Base-by-base conservation (phyloP, 768 basidiomycete species). In the Austroboletus eburneus region DNA sequence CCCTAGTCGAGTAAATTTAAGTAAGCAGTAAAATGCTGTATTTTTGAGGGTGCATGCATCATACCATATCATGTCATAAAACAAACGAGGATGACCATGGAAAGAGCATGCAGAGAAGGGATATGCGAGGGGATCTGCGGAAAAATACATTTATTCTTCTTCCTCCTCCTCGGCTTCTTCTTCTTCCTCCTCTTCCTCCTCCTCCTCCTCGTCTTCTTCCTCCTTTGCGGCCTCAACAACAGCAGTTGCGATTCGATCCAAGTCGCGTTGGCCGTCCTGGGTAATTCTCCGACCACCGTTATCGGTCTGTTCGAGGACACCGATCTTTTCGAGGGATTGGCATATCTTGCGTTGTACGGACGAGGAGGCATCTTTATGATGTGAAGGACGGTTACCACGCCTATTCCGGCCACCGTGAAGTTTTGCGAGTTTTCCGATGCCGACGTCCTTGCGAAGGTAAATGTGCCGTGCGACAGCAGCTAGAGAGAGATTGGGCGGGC, bases 381-480 rank as follows among this genome's bases (percentile, higher is more conserved):
- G 93, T 53, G 91, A 91, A 40, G 95, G 93, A 58, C 96, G 87
- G 81, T 92, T 91, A 42, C 96, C 96, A 51, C 96, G 89, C 62
- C 91, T 80, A 76, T 93, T 92, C 66, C 90, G 85, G 54, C 90
- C 89, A 69, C 96, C 96, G 74, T 98, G 93, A 34, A 97, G 87
- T 80, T 96, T 98, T 72, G 81, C 84, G 30, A 96, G 81, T 23
- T 88, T 88, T 61, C 92, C 93, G 55, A 95, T 82, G 62, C 93
- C 93, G 61, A 94, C 91, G 66, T 91, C 87, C 77, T 95, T 94
- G 69, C 95, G 91, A 69, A 99, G 88, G 81, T 99, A 98, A 72
- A 97, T 96, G 85, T 97, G 95, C 64, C 95, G 87, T 72, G 95
- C 95, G 62, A 98, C 74, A 55, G 94, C 91, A 67, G 94, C 94